These are phyloP conservation scores for Eucalyptus urophylla DNA, from an alignment of 345 rosid species.

Conservation along the genomic window DNA sequence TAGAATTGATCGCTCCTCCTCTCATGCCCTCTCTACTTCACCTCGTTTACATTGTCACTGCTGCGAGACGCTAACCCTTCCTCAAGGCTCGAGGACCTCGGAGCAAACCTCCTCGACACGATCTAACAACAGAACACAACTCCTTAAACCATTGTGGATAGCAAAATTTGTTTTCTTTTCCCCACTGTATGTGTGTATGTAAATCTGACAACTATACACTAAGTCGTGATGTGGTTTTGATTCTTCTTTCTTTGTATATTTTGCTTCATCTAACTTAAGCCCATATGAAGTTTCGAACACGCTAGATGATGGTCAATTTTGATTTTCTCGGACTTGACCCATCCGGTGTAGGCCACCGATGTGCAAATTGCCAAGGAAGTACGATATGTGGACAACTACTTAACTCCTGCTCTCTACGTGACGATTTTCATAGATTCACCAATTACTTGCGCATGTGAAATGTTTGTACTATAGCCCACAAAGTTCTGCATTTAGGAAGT, in stretches of 20 bases:
- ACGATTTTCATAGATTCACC: not conserved
- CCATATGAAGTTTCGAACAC: not conserved
- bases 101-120: not conserved
- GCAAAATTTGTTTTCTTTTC: not conserved
- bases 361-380: not conserved
- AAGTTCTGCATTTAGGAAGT: not conserved
- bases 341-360: not conserved
- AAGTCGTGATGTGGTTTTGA: not conserved
- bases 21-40: not conserved
- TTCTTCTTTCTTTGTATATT: not conserved
- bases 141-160: not conserved
- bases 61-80: not conserved
- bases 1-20: not conserved
- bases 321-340: not conserved
- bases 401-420: not conserved
- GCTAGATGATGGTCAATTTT: not conserved
- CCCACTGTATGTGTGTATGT: not conserved
- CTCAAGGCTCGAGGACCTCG: not conserved
- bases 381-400: not conserved
- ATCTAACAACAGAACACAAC: not conserved
- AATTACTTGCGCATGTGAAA: not conserved
- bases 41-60: not conserved
- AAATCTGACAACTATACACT: not conserved
- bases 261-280: not conserved
- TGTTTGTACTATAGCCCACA: not conserved